A percentile compares a stretch with the other conserved stretches of the same genome.
These are phyloP conservation scores for Cytidiella melzeri DNA, from an alignment of 768 basidiomycete genomes.

Conservation along the genomic window DNA sequence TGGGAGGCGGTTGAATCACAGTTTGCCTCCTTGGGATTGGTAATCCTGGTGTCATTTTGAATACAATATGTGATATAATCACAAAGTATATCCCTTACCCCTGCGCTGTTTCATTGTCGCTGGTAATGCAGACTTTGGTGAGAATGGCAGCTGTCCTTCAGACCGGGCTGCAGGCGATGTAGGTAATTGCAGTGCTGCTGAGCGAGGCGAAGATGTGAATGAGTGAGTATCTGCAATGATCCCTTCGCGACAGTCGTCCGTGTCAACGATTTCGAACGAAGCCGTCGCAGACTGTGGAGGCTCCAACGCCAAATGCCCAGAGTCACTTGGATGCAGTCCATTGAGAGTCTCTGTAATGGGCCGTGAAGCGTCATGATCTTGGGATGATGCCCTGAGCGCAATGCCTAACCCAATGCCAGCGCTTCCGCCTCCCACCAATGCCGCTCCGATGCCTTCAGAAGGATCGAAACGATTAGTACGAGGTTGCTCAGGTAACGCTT, in stretches of 20 bases:
- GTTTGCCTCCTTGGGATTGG: slow-evolving; percentile 27
- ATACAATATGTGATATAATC: not conserved
- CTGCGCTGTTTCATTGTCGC: not conserved
- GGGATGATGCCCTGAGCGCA: slow-evolving; percentile 7
- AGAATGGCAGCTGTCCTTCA: not conserved
- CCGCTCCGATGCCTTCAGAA: slow-evolving; percentile 19
- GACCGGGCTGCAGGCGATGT: not conserved
- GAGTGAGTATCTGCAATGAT: slow-evolving; percentile 24
- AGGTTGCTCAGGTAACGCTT: not conserved
- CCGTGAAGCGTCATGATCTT: not conserved
- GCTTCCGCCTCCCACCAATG: slow-evolving; percentile 16
- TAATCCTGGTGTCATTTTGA: slow-evolving; percentile 11
- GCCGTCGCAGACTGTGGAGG: slow-evolving; percentile 1
- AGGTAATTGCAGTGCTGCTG: not conserved
- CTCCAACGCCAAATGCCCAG: not conserved
- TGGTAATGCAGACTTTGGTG: not conserved
- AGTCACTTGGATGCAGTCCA: too few relatives aligned
- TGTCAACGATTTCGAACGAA: slow-evolving; percentile 1
- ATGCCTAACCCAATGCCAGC: slow-evolving; percentile 13
- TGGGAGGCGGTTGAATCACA: slow-evolving; percentile 23
- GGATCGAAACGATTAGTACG: slow-evolving; percentile 13
- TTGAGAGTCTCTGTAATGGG: too few relatives aligned
- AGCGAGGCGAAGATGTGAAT: slow-evolving; percentile 30
- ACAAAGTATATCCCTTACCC: not conserved
- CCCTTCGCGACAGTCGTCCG: slow-evolving; percentile 9